A percentile compares a stretch with the other conserved stretches of the same genome.
Evolutionary conservation across 768 basidiomycete genomes (phyloP).

Genomic region (Lactarius pseudohatsudake): DNA sequence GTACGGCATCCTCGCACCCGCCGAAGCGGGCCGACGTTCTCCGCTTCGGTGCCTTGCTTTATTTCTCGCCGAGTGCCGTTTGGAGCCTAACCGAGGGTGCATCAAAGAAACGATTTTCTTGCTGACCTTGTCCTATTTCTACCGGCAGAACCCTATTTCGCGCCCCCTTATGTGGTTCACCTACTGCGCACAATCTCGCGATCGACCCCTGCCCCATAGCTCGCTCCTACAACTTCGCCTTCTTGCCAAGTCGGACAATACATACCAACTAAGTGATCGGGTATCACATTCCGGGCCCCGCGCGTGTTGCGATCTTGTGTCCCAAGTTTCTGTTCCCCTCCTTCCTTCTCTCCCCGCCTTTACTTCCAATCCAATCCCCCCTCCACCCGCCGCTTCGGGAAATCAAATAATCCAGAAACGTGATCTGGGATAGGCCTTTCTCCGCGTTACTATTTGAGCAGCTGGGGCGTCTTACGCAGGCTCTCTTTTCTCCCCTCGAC

Average conservation of each 20-base stretch:
- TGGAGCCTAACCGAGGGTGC: constrained; percentile 22
- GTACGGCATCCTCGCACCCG: constrained; percentile 9
- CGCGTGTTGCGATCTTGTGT: constrained; percentile 20
- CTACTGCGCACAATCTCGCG: constrained; percentile 15
- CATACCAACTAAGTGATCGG: constrained; percentile 16
- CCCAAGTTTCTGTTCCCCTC: constrained; percentile 15
- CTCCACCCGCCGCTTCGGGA: constrained; percentile 27
- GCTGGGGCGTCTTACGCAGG: constrained; percentile 29
- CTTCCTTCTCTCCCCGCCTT: constrained; percentile 4
- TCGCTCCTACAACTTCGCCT: background rate
- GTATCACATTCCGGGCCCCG: constrained; percentile 21
- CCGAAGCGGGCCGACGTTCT: constrained; percentile 23
- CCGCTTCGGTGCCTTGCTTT: constrained; percentile 29
- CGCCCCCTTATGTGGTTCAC: constrained; percentile 11
- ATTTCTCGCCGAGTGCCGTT: constrained; percentile 10
- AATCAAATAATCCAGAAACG: constrained; percentile 27
- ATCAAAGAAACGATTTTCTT: constrained; percentile 22
- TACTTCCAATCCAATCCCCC: background rate
- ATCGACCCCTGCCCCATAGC: constrained; percentile 14
- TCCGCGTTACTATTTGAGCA: constrained; percentile 27
- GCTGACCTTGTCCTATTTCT: constrained; percentile 12
- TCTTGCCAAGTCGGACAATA: background rate
- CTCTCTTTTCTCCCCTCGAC: constrained; percentile 30
- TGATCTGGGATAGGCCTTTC: constrained; percentile 23
- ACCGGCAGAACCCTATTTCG: constrained; percentile 23